Base-by-base conservation (phyloP, 768 basidiomycete genomes). In the Lyophyllum shimeji region DNA sequence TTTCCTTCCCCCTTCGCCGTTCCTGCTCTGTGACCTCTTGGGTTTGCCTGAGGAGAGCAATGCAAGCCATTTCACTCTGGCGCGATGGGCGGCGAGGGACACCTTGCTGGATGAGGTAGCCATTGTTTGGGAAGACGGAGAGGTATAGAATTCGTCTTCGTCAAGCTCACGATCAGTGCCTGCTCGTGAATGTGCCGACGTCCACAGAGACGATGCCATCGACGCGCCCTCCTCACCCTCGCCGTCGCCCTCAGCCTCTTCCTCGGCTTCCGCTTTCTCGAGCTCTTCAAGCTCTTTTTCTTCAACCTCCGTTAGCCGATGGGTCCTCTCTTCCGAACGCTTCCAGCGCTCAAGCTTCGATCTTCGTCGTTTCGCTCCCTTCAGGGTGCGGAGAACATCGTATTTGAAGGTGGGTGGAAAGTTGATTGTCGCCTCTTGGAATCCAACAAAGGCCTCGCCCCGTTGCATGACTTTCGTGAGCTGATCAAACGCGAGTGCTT, bases 321-420 rank as follows among this genome's bases (percentile, higher is more conserved):
- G 63, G 40, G 55, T 52, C 45, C 70, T 70, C 7, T 78, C 78
- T 59, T 44, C 72, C 66, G 48, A 71, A 62, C 64, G 63, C 49
- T 60, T 65, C 59, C 72, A 73, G 60, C 65, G 71, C 46, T 71
- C 70, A n/a, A 70, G 68, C 56, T 71, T 76, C 8, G 73, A 71
- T 33, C 57, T 49, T 34, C 65, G 71, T 24, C 75, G 74, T 65
- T 77, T 80, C 48, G 75, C 64, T 57, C 76, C 78, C 68, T 84
- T 87, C 18, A 79, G 67, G 1, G 81, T 79, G 23, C 82, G 80
- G 52, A 84, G 69, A 7, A 95, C 89, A 62, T 95, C 88, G 65
- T 93, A 94, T 65, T 97, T 97, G 81, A 95, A 98, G 0, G 95
- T 97, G 0, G 95, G 95, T 4, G 93, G 85, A 60, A 98, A 98